phyloP scores from a whole-genome alignment of 2,329 filamentous ascomycete species.

The Microdochium nivale region DNA sequence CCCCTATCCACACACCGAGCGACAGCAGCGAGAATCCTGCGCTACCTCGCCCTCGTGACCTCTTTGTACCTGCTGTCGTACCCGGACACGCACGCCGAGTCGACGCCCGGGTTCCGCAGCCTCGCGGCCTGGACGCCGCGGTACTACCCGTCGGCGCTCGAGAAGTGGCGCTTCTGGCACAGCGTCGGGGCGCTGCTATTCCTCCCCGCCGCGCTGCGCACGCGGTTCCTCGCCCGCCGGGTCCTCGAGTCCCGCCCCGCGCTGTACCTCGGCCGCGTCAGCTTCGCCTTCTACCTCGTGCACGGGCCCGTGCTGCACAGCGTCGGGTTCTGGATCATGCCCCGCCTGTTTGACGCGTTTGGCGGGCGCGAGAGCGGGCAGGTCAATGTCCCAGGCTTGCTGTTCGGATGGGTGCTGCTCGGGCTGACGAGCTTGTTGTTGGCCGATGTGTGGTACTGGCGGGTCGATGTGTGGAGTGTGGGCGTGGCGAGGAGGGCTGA shows the following conservation, averaged over 20 bases:
- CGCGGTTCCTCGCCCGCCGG: conserved; percentile 12
- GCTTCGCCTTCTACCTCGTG: conserved; percentile 32
- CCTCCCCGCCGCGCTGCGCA: conserved; percentile 24
- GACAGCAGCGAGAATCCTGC: conserved; percentile 5
- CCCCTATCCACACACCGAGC: conserved; percentile 7
- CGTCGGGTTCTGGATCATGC: conserved; percentile 24
- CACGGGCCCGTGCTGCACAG: conserved; percentile 21
- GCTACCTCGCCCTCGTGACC: conserved; percentile 19
- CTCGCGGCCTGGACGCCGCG: conserved; percentile 23
- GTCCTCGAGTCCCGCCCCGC: conserved; percentile 20
- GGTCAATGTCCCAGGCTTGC: conserved; percentile 11
- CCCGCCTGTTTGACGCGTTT: conserved; percentile 26
- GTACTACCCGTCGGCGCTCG: conserved; percentile 24
- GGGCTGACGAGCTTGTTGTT: conserved; percentile 23
- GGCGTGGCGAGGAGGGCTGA: conserved; percentile 27
- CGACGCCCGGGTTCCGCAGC: conserved; percentile 25
- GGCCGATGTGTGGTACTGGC: conserved; percentile 24
- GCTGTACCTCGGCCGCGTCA: conserved; percentile 29
- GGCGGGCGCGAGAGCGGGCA: conserved; percentile 10
- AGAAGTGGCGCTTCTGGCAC: conserved; percentile 30
- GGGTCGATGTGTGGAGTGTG: conserved; percentile 27
- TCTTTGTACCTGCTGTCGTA: conserved; percentile 30
- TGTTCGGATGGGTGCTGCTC: conserved; percentile 22
- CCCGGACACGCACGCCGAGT: conserved; percentile 27
- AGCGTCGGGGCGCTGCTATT: conserved; percentile 26